Conservation (phyloP, 2,329 filamentous ascomycete species). For the Daldinia eschscholtzii region DNA sequence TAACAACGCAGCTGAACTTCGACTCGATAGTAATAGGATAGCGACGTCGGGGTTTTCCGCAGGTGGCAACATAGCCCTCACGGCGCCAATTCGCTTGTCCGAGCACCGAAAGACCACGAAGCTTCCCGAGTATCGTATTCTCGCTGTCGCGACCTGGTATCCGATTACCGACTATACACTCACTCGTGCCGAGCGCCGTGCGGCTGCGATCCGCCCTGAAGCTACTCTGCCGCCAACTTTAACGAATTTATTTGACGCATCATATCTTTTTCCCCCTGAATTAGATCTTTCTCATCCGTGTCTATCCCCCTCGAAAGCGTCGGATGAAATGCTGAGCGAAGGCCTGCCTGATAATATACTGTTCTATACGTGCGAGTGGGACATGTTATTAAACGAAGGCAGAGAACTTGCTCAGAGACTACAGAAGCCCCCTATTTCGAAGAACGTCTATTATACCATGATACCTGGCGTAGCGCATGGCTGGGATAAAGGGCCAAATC, state of each 20-base stretch:
- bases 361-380: slow-evolving; percentile 73
- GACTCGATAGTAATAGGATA: slow-evolving; percentile 68
- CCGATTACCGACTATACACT: slow-evolving; percentile 72
- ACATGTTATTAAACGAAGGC: slow-evolving; percentile 73
- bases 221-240: slow-evolving; percentile 68
- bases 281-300: slow-evolving; percentile 64
- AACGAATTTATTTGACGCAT: slow-evolving; percentile 73
- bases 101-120: slow-evolving; percentile 47
- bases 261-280: slow-evolving; percentile 68
- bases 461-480: slow-evolving; percentile 71
- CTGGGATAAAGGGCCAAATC: slow-evolving; percentile 76
- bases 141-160: slow-evolving; percentile 71
- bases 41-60: slow-evolving; percentile 74
- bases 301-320: slow-evolving; percentile 69
- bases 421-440: slow-evolving; percentile 59
- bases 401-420: slow-evolving; percentile 72
- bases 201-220: slow-evolving; percentile 66
- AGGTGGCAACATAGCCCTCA: slow-evolving; percentile 68
- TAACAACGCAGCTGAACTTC: slow-evolving; percentile 66
- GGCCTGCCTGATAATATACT: slow-evolving; percentile 66
- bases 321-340: slow-evolving; percentile 62
- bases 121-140: slow-evolving; percentile 60
- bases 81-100: slow-evolving; percentile 55
- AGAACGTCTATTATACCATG: slow-evolving; percentile 70
- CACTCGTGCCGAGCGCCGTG: slow-evolving; percentile 67